Evolutionary conservation across 768 basidiomycete species (phyloP).

Genomic region (Clavulina sp.): DNA sequence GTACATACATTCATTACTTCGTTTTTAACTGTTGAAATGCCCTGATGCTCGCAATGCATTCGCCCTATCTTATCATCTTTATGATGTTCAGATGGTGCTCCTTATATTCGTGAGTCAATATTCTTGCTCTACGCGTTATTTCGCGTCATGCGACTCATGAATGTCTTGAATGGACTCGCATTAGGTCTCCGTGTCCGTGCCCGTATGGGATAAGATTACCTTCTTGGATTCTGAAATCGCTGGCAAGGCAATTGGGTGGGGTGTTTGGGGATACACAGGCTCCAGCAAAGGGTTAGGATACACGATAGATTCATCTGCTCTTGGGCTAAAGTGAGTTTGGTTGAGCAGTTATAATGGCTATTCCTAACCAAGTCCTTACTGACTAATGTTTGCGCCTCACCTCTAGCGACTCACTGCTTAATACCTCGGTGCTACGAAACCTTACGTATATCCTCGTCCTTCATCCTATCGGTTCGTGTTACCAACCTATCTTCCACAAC

Average conservation of each 20-base stretch:
- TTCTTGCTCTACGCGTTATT: constrained; percentile 34
- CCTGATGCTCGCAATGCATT: too few relatives aligned
- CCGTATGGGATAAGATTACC: constrained; percentile 54
- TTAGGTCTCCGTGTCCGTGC: constrained; percentile 52
- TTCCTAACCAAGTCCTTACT: background rate
- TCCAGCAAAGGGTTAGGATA: constrained; percentile 42
- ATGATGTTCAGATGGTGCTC: too few relatives aligned
- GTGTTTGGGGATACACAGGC: constrained; percentile 64
- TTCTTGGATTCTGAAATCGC: constrained; percentile 40
- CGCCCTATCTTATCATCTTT: too few relatives aligned
- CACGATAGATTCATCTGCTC: background rate
- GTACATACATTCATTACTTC: too few relatives aligned
- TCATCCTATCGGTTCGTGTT: constrained; percentile 52
- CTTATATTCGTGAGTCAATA: background rate
- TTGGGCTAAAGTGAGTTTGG: constrained; percentile 15
- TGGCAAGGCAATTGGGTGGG: constrained; percentile 33
- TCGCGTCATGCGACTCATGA: constrained; percentile 3
- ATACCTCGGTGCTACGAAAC: constrained; percentile 39
- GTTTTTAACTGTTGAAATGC: too few relatives aligned
- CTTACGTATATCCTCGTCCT: constrained; percentile 60
- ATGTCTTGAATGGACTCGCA: background rate
- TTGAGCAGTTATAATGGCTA: constrained; percentile 15
- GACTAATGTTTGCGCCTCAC: too few relatives aligned
- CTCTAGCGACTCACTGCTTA: constrained; percentile 18
- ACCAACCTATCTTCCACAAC: constrained; percentile 15